Conservation (phyloP, 768 basidiomycete species). For the Tylopilus vinaceipallidus region DNA sequence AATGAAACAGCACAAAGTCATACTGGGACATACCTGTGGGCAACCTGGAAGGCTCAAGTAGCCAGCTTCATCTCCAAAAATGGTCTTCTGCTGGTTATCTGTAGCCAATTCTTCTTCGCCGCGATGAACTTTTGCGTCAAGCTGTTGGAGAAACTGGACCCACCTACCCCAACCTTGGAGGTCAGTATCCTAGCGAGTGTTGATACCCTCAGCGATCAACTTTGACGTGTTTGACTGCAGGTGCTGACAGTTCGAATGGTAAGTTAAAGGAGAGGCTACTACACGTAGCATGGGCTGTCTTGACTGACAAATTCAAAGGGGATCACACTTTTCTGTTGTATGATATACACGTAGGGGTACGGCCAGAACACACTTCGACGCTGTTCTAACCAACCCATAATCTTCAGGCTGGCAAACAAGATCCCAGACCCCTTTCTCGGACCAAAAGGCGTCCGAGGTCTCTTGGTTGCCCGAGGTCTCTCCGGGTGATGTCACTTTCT, state of each 20-base stretch:
- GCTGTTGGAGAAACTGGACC: constrained; percentile 52
- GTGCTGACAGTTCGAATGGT: constrained; percentile 62
- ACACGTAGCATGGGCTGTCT: background rate
- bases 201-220: background rate
- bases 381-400: background rate
- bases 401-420: constrained; percentile 36
- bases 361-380: too few species aligned
- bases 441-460: constrained; percentile 61
- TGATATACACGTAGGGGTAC: constrained; percentile 45
- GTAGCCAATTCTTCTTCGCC: constrained; percentile 58
- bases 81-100: constrained; percentile 57
- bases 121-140: constrained; percentile 65
- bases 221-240: constrained; percentile 28
- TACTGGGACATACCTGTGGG: background rate
- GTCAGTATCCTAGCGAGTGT: constrained; percentile 39
- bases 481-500: constrained; percentile 48
- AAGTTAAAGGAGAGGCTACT: too few species aligned
- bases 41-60: background rate
- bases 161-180: constrained; percentile 57
- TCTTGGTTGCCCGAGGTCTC: constrained; percentile 59
- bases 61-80: constrained; percentile 35
- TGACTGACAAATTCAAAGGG: constrained; percentile 32
- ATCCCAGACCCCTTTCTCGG: constrained; percentile 63
- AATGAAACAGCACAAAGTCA: background rate
- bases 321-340: constrained; percentile 52